Evolutionary conservation across 257 asterid species (phyloP).

Genomic region (Verbascum thapsus): DNA sequence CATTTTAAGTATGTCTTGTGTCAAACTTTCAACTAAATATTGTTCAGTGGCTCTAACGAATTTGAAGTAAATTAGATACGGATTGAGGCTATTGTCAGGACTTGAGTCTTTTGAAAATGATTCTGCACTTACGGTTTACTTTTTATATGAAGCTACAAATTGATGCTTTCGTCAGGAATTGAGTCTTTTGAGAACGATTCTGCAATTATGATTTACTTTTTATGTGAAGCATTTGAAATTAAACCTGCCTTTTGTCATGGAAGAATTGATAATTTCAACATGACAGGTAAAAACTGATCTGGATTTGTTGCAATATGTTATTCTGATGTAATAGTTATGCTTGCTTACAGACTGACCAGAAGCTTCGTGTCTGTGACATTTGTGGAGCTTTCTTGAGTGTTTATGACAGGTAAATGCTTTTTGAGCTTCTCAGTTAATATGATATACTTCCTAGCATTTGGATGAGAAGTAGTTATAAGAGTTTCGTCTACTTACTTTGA

Average conservation of each 20-base stretch:
- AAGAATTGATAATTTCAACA: slow-evolving; percentile 6
- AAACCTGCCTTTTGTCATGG: background rate
- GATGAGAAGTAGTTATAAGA: slow-evolving; percentile 44
- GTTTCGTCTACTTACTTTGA: slow-evolving; percentile 69
- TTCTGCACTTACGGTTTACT: slow-evolving; percentile 11
- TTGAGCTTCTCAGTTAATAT: background rate
- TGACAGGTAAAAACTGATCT: slow-evolving; percentile 16
- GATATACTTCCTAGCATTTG: slow-evolving; percentile 29
- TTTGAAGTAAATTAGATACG: background rate
- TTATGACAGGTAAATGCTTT: slow-evolving; percentile 66
- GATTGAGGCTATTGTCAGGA: background rate
- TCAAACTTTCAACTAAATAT: background rate
- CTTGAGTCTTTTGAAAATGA: slow-evolving; percentile 1
- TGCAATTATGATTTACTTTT: too few species aligned
- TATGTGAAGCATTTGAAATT: slow-evolving; percentile 6
- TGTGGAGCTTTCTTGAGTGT: slow-evolving; percentile 97
- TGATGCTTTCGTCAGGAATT: background rate
- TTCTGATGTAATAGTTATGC: slow-evolving; percentile 33
- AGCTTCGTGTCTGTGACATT: slow-evolving; percentile 98
- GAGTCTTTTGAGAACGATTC: background rate
- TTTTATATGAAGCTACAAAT: slow-evolving; percentile 6
- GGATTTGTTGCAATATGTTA: slow-evolving; percentile 2
- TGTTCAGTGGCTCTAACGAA: slow-evolving; percentile 14
- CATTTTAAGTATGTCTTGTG: background rate
- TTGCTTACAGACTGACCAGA: slow-evolving; percentile 87